Evolutionary conservation across 441 rosid genomes (phyloP).

Genomic region (Jatropha multifida): DNA sequence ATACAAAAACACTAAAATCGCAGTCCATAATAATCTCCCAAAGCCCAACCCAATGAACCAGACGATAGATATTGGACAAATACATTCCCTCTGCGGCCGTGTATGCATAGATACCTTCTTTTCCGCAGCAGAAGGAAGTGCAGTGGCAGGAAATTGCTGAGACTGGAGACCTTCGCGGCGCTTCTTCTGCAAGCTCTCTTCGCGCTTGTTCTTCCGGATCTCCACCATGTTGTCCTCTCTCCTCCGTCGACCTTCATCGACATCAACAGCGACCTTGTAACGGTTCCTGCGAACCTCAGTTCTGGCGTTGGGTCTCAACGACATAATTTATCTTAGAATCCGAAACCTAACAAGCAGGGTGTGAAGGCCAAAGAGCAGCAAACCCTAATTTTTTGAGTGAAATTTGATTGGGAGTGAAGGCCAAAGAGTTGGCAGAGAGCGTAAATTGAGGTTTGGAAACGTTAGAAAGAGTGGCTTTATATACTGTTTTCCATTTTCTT

Average conservation of each 20-base stretch:
- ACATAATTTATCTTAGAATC: constrained; percentile 39
- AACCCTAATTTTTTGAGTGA: neutral
- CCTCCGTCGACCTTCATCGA: constrained; percentile 83
- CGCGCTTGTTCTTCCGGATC: constrained; percentile 80
- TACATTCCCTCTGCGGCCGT: neutral
- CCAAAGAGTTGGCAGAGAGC: neutral
- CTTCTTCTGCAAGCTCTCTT: constrained; percentile 80
- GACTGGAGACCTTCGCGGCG: constrained; percentile 80
- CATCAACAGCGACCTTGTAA: constrained; percentile 85
- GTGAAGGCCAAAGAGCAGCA: neutral
- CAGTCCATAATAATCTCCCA: neutral
- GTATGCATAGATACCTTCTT: constrained; percentile 48
- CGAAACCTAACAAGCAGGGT: neutral
- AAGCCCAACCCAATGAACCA: too few species aligned
- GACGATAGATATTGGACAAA: neutral
- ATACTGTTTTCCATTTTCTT: neutral
- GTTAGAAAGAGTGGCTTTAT: neutral
- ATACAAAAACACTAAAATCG: neutral
- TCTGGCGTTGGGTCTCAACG: constrained; percentile 70
- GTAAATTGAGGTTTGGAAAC: neutral
- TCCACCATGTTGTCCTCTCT: constrained; percentile 88
- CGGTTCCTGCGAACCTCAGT: constrained; percentile 74
- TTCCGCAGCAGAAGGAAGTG: constrained; percentile 40
- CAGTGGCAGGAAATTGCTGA: constrained; percentile 37
- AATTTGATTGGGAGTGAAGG: neutral